Evolutionary conservation across 495 filamentous ascomycete species (phyloP).

Genomic region (Penicillium paxilli): DNA sequence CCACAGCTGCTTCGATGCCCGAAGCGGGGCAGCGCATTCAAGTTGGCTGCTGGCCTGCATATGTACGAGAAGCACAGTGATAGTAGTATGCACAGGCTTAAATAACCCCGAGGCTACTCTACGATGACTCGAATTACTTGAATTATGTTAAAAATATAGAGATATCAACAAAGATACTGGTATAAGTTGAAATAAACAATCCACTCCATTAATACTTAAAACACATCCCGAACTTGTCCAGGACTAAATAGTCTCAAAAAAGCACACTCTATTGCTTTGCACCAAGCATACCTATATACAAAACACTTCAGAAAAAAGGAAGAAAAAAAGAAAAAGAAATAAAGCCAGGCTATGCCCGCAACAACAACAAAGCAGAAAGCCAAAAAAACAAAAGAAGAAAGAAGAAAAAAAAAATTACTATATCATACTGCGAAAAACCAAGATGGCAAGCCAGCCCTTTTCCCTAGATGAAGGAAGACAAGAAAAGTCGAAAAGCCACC

Average conservation of each 20-base stretch:
- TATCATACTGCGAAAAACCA: conserved; percentile 21
- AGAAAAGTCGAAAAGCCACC: conserved; percentile 26
- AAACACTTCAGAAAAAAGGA: conserved; percentile 8
- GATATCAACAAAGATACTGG: background rate
- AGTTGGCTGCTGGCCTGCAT: too few species aligned
- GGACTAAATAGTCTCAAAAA: too few species aligned
- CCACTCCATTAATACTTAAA: too few species aligned
- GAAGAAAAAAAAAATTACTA: conserved; percentile 18
- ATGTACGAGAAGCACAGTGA: too few species aligned
- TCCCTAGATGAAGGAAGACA: conserved; percentile 14
- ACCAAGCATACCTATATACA: conserved; percentile 31
- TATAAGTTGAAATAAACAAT: background rate
- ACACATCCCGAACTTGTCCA: background rate
- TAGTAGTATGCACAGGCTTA: too few species aligned
- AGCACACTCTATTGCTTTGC: conserved; percentile 25
- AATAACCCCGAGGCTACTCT: too few species aligned
- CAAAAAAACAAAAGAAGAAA: conserved; percentile 14
- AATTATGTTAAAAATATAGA: background rate
- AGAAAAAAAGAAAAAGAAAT: conserved; percentile 6
- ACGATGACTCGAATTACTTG: too few species aligned
- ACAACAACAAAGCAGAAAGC: conserved; percentile 1
- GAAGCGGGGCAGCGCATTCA: background rate
- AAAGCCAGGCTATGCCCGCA: conserved; percentile 27
- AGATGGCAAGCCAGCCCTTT: conserved; percentile 11
- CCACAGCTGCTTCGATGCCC: background rate